Evolutionary conservation across 1,284 basidiomycete species (phyloP).

Genomic region (Apiotrichum laibachii): DNA sequence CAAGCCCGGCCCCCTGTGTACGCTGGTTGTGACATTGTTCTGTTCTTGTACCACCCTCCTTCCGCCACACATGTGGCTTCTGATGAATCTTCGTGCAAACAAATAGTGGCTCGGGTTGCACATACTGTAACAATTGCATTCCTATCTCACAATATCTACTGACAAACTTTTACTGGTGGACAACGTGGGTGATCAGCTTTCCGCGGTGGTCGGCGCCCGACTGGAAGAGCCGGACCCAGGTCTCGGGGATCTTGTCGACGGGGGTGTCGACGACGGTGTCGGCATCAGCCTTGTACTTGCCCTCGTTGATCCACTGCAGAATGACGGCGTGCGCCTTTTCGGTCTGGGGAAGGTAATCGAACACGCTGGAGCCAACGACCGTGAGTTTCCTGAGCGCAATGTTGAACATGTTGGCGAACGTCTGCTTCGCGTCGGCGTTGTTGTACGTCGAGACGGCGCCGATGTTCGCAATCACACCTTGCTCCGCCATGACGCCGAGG

Average conservation of each 20-base stretch:
- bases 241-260: neutral
- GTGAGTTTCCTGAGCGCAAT: too few relatives aligned
- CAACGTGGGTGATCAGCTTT: too few relatives aligned
- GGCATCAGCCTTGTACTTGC: constrained; percentile 19
- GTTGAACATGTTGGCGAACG: too few relatives aligned
- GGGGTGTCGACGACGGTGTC: constrained; percentile 21
- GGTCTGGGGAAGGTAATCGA: constrained; percentile 24
- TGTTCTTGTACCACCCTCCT: too few relatives aligned
- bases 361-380: constrained; percentile 24
- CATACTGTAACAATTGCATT: too few relatives aligned
- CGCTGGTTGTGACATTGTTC: too few relatives aligned
- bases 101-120: too few relatives aligned
- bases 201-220: neutral
- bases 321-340: constrained; percentile 14
- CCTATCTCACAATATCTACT: too few relatives aligned
- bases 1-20: too few relatives aligned
- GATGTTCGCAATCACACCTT: constrained; percentile 49
- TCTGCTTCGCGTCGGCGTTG: constrained; percentile 5
- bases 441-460: constrained; percentile 27
- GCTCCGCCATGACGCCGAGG: constrained; percentile 42
- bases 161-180: too few relatives aligned
- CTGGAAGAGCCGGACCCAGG: neutral
- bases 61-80: too few relatives aligned
- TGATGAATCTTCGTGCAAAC: too few relatives aligned
- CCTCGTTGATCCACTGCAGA: constrained; percentile 13